A percentile compares a stretch with the other conserved stretches of the same genome.
Evolutionary conservation across 495 filamentous ascomycete genomes (phyloP).

Genomic region (Jackrogersella minutella): DNA sequence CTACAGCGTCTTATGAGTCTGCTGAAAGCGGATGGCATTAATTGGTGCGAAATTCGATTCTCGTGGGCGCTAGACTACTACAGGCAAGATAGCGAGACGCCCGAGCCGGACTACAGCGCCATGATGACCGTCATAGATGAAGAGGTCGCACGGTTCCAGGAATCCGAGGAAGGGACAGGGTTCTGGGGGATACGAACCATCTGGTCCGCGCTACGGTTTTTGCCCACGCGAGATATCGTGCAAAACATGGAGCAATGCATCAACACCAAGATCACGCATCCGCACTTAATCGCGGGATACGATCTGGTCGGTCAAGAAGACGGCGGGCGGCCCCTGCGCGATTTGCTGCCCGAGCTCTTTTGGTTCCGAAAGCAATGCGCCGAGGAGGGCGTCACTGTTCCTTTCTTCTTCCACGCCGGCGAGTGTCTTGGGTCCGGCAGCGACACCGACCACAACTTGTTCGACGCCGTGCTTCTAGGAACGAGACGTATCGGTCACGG

Average conservation of each 20-base stretch:
- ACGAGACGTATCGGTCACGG: slow-evolving; percentile 89
- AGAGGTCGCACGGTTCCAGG: slow-evolving; percentile 78
- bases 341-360: slow-evolving; percentile 83
- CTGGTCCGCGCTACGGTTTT: slow-evolving; percentile 76
- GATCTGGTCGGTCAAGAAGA: slow-evolving; percentile 91
- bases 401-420: slow-evolving; percentile 95
- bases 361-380: slow-evolving; percentile 90
- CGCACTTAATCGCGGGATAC: slow-evolving; percentile 82
- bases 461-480: slow-evolving; percentile 87
- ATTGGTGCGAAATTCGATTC: slow-evolving; percentile 76
- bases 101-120: slow-evolving; percentile 68
- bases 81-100: slow-evolving; percentile 62
- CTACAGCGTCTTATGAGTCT: slow-evolving; percentile 71
- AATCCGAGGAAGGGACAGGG: slow-evolving; percentile 68
- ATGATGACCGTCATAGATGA: slow-evolving; percentile 77
- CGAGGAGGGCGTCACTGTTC: slow-evolving; percentile 82
- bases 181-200: slow-evolving; percentile 92
- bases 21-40: slow-evolving; percentile 77
- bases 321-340: slow-evolving; percentile 72
- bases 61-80: slow-evolving; percentile 70
- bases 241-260: slow-evolving; percentile 88
- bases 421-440: slow-evolving; percentile 82
- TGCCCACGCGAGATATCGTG: slow-evolving; percentile 70
- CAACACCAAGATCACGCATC: slow-evolving; percentile 76
- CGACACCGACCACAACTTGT: slow-evolving; percentile 81